A percentile compares a stretch with the other conserved stretches of the same genome.
Evolutionary conservation across 495 filamentous ascomycete genomes (phyloP).

Genomic region (Penicillium desertorum): DNA sequence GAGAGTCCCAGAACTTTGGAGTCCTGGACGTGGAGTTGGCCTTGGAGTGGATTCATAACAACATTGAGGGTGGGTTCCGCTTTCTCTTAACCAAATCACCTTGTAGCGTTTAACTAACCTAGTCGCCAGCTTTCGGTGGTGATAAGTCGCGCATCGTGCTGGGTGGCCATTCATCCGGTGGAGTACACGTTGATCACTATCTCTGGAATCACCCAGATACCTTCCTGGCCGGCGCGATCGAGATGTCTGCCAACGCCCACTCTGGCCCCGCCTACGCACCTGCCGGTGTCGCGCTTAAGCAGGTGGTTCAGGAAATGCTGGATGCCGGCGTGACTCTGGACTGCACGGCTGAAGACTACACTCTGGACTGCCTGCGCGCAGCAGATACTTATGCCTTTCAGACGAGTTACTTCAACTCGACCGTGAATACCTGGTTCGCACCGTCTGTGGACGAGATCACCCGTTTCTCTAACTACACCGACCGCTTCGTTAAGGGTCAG

Average conservation of each 20-base stretch:
- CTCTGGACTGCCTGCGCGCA: conserved; percentile 27
- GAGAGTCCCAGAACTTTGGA: conserved; percentile 32
- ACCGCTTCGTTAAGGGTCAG: conserved; percentile 21
- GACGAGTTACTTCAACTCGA: conserved; percentile 30
- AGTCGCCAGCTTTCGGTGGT: conserved; percentile 24
- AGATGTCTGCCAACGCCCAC: conserved; percentile 31
- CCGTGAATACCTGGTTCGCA: conserved; percentile 31
- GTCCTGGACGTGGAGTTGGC: conserved; percentile 30
- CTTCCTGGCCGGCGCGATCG: conserved; percentile 30
- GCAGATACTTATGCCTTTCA: conserved; percentile 27
- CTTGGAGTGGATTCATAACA: conserved; percentile 27
- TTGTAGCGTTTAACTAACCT: neutral
- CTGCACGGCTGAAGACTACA: conserved; percentile 22
- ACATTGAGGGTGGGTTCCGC: conserved; percentile 22
- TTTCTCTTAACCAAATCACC: neutral
- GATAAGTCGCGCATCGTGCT: conserved; percentile 29
- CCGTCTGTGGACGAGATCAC: conserved; percentile 26
- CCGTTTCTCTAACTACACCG: conserved; percentile 27
- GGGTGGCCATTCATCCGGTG: conserved; percentile 30
- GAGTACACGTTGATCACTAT: conserved; percentile 30
- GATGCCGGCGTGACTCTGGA: conserved; percentile 22
- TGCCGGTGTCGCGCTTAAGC: conserved; percentile 21
- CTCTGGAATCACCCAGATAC: conserved; percentile 31
- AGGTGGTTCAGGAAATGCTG: conserved; percentile 24
- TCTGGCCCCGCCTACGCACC: conserved; percentile 26